These are phyloP conservation scores for Citrullus mucosospermus DNA, from an alignment of 306 rosid genomes.

Conservation along the genomic window DNA sequence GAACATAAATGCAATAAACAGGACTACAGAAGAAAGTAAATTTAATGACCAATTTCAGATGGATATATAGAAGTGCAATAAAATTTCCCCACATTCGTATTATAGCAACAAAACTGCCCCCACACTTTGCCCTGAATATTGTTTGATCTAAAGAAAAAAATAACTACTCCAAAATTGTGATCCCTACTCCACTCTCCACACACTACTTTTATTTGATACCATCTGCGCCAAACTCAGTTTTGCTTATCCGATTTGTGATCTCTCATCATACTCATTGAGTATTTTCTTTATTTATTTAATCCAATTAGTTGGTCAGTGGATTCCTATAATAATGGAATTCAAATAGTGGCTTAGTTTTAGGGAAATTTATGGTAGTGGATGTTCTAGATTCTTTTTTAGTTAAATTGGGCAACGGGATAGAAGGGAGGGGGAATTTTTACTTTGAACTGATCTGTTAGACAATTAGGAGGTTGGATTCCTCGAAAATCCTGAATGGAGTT, in stretches of 20 bases:
- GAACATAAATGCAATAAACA: neutral
- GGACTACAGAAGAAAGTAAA: conserved; percentile 5
- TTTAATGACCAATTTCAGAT: neutral
- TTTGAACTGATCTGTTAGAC: no score
- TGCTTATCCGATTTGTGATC: neutral
- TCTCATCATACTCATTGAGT: neutral
- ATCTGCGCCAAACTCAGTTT: neutral
- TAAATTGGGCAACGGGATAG: no score
- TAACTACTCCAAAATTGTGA: neutral
- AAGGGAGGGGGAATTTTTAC: no score
- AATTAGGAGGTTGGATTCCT: no score
- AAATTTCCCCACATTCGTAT: neutral
- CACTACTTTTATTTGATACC: neutral
- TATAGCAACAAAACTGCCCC: neutral
- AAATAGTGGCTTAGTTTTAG: no score
- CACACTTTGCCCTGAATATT: neutral
- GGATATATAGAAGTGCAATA: neutral
- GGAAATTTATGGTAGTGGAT: no score
- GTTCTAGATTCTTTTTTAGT: no score
- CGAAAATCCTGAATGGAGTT: no score
- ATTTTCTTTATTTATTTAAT: no score
- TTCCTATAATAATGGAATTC: no score
- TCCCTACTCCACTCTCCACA: neutral
- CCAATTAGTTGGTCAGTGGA: no score
- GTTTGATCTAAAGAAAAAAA: neutral